phyloP scores from a whole-genome alignment of 768 basidiomycete species.

The Calocera cornea region DNA sequence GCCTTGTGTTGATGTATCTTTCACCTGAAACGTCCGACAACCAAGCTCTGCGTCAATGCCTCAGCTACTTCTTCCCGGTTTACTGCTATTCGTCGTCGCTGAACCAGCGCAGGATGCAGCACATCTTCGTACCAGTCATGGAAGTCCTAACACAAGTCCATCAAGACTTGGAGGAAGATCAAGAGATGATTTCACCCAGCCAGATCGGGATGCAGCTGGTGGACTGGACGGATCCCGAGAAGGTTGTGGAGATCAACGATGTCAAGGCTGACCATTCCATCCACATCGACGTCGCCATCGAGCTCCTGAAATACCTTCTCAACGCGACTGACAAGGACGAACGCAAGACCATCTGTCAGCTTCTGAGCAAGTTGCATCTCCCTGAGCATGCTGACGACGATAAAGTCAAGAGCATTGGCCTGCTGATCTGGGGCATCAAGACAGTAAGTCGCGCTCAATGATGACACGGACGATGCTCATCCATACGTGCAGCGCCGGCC shows the following conservation, averaged over 20 bases:
- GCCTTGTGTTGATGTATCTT: slow-evolving; percentile 49
- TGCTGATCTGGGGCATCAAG: slow-evolving; percentile 14
- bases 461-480: neutral
- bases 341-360: slow-evolving; percentile 49
- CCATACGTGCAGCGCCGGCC: slow-evolving; percentile 17
- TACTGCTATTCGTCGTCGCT: slow-evolving; percentile 67
- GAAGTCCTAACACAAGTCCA: slow-evolving; percentile 44
- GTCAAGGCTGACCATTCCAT: slow-evolving; percentile 24
- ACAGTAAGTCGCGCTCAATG: slow-evolving; percentile 11
- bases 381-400: slow-evolving; percentile 60
- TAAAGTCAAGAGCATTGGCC: slow-evolving; percentile 30
- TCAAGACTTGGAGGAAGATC: slow-evolving; percentile 53
- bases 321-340: slow-evolving; percentile 43
- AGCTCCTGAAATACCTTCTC: slow-evolving; percentile 40
- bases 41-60: slow-evolving; percentile 69
- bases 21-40: slow-evolving; percentile 71
- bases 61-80: slow-evolving; percentile 74
- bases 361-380: slow-evolving; percentile 49
- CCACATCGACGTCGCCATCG: slow-evolving; percentile 47
- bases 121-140: slow-evolving; percentile 64
- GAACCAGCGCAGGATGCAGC: slow-evolving; percentile 62
- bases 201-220: slow-evolving; percentile 68
- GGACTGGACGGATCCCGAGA: slow-evolving; percentile 81
- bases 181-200: slow-evolving; percentile 56
- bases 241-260: slow-evolving; percentile 38